These are phyloP conservation scores for Colletotrichum orchidophilum DNA, from an alignment of 2,329 filamentous ascomycete species.

Conservation along the genomic window DNA sequence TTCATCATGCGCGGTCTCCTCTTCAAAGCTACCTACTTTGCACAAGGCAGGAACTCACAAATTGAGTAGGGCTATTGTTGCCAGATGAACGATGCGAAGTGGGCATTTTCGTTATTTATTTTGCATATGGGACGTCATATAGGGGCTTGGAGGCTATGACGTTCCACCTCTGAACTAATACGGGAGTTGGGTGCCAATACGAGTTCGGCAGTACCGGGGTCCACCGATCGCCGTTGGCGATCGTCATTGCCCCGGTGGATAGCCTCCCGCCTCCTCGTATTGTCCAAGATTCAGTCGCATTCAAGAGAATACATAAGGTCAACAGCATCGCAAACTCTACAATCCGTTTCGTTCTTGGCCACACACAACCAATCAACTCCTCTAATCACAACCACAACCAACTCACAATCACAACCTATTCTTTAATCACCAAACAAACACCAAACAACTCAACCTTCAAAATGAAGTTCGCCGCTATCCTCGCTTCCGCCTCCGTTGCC, in stretches of 20 bases:
- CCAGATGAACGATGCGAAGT: too few relatives aligned
- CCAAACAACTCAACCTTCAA: conserved; percentile 30
- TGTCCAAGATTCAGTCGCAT: neutral
- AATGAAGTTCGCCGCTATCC: conserved; percentile 39
- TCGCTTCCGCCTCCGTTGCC: conserved; percentile 37
- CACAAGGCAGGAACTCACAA: neutral
- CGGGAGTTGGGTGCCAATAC: conserved; percentile 6
- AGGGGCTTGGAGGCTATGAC: neutral
- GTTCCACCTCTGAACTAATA: neutral
- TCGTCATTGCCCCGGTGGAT: conserved; percentile 18
- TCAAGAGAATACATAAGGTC: conserved; percentile 6
- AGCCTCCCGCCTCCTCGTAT: conserved; percentile 12
- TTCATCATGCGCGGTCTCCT: neutral
- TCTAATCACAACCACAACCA: neutral
- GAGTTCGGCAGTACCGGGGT: conserved; percentile 1
- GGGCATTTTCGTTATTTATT: neutral
- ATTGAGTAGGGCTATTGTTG: neutral
- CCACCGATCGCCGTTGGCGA: conserved; percentile 19
- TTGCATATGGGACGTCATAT: neutral
- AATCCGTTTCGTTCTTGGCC: neutral
- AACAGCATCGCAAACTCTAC: neutral
- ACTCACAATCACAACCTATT: neutral
- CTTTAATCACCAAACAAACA: neutral
- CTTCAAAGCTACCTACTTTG: neutral
- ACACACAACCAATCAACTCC: conserved; percentile 1